Evolutionary conservation across 106 monocot genomes (phyloP), one percentile per base, ranked within the genome.

Genomic region (Dendrobium huoshanense): DNA sequence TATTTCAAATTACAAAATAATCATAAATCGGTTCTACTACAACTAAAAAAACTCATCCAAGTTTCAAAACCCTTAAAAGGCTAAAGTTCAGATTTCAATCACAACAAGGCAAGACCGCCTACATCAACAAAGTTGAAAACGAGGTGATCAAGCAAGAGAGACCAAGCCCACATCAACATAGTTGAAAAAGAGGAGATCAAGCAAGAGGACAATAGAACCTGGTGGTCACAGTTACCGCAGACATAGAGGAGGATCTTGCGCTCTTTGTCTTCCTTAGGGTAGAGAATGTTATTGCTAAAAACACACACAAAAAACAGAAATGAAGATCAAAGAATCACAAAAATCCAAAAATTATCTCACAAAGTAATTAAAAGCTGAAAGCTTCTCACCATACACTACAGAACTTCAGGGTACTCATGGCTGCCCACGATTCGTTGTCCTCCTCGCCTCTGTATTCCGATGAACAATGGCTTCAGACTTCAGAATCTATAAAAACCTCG

Each of bases 261-360:
- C 4, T 85, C 80, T 55, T 44, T 80, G 45, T 85, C 85, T 72
- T 81, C 85, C 81, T 81, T 85, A 5, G 80, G 85, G 77, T 81
- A 77, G 55, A 85, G 72, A 24, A 85, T 81, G 13, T 85, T 85
- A 72, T 85, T 77, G 81, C 85, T 85, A 24, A 51, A 51, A 10
- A 51, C 13, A 51, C 51, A 51, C 51, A 51, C 16, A 51, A 1
- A 22, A 0, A 37, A 18, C 37, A n/a, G 56, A 22, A 45, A 33
- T 25, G 51, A 54, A 55, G 67, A 22, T 61, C n/a, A 8, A 22
- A 22, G n/a, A 61, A 61, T 61, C 22, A 61, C 22, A 61, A 7
- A 19, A 61, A 22, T 5, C 22, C 3, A 61, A 61, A 22, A 61
- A 61, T 2, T 10, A 22, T 6, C n/a, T 22, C 20, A 61, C 61